Base-by-base conservation (phyloP, 805 yeast genomes). In the Metschnikowia colocasiae region DNA sequence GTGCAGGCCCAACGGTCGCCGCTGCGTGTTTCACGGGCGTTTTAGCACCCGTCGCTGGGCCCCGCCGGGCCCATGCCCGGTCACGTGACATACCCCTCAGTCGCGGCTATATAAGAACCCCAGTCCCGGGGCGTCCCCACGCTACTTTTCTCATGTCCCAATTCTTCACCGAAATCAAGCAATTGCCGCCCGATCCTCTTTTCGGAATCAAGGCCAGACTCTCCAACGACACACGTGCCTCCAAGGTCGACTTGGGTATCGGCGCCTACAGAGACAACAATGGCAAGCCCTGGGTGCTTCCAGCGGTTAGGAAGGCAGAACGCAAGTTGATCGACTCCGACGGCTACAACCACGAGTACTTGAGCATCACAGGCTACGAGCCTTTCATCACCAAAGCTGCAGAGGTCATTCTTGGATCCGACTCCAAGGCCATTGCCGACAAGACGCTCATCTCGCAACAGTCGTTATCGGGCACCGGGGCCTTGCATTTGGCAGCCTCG, bases 381-480 rank as follows among this genome's bases (percentile, higher is more conserved):
- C 75, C 79, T 13, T 85, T 89, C 64, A 80, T 85, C 42, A 59
- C 69, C 9, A 83, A 83, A 47, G 87, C 95, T 32, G 84, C 92
- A 9, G 79, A 78, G 60, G 82, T 87, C 40, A 81, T 91, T 48
- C 65, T 86, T 39, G 95, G 94, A 35, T 70, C 68, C 1, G 75
- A 82, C 42, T 79, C 55, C 6, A 33, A 31, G 35, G 59, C 57
- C 19, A 46, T 55, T 23, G 43, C 46, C 19, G 50, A 78, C 50
- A 57, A 67, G 26, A 65, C 80, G 51, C 63, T 80, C 23, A 77
- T 82, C 31, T 82, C 88, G 26, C 79, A 83, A 51, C 96, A 88
- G 71, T 78, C 91, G 19, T 73, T 88, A 41, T 83, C 92, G 18
- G 96, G 96, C 51, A 88, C 96, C 12, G 96, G 96, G 37, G 96